Evolutionary conservation across 768 basidiomycete genomes (phyloP).

Genomic region (Leccinum rimulosum): DNA sequence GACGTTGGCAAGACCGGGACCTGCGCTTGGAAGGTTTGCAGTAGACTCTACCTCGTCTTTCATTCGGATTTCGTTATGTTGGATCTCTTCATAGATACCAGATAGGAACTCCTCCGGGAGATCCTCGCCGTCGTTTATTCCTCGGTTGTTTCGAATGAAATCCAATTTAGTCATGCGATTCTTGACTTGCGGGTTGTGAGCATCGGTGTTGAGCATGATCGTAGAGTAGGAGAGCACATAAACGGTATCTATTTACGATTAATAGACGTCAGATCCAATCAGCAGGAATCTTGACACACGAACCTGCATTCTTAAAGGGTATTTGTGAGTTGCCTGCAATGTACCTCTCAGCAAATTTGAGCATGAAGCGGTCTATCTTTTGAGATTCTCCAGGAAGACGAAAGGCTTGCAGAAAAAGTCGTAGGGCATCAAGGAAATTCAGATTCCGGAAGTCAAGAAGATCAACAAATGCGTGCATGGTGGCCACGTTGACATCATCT

Average conservation of each 20-base stretch:
- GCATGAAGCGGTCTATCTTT: conserved; percentile 98
- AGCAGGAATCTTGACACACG: conserved; percentile 25
- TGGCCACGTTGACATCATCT: conserved; percentile 84
- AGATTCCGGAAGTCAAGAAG: conserved; percentile 80
- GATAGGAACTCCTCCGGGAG: conserved; percentile 83
- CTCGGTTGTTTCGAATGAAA: conserved; percentile 93
- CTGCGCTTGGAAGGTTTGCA: conserved; percentile 37
- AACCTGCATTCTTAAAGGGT: conserved; percentile 91
- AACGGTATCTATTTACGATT: conserved; percentile 63
- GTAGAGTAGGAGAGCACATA: conserved; percentile 95
- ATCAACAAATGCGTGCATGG: conserved; percentile 98
- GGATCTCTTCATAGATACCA: conserved; percentile 87
- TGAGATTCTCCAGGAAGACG: conserved; percentile 96
- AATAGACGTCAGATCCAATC: conserved; percentile 7
- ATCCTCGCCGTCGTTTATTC: conserved; percentile 89
- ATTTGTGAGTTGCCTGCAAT: conserved; percentile 85
- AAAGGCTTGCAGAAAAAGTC: conserved; percentile 91
- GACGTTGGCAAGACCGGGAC: conserved; percentile 76
- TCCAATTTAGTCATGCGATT: conserved; percentile 89
- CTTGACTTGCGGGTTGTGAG: conserved; percentile 93
- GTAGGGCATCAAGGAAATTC: conserved; percentile 85
- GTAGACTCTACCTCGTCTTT: conserved; percentile 89
- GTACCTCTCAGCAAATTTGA: conserved; percentile 97
- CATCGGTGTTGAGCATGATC: conserved; percentile 96
- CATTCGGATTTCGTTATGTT: conserved; percentile 93